Conservation (phyloP, 2,329 filamentous ascomycete species). For the Colletotrichum godetiae region DNA sequence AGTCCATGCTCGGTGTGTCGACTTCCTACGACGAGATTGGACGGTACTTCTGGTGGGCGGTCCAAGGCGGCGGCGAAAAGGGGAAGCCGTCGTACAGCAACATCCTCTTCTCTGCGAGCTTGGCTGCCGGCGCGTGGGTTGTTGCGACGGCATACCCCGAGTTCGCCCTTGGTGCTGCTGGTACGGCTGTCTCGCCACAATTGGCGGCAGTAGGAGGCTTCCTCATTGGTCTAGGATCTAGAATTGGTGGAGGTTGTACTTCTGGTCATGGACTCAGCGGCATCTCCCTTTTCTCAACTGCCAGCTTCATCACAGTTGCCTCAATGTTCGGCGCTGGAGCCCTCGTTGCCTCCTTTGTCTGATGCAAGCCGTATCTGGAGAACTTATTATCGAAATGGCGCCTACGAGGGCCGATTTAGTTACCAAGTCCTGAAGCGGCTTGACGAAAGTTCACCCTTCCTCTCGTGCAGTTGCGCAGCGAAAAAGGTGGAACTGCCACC, state of each 20-base stretch:
- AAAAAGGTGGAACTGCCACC: no score
- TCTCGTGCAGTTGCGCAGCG: no score
- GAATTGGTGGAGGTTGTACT: constrained; percentile 74
- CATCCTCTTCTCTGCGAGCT: constrained; percentile 64
- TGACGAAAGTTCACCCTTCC: no score
- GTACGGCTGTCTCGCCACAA: constrained; percentile 46
- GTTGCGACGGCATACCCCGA: constrained; percentile 48
- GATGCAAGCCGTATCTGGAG: constrained; percentile 14
- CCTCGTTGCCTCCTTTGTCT: constrained; percentile 39
- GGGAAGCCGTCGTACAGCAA: constrained; percentile 51
- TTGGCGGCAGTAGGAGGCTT: constrained; percentile 65
- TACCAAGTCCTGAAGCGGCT: no score
- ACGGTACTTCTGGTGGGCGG: constrained; percentile 60
- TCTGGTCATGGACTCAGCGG: constrained; percentile 78
- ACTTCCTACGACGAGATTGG: constrained; percentile 71
- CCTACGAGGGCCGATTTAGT: no score
- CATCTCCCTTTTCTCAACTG: constrained; percentile 69
- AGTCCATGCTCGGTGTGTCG: constrained; percentile 69
- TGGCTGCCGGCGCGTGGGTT: constrained; percentile 58
- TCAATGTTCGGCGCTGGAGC: constrained; percentile 66
- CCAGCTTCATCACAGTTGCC: constrained; percentile 71
- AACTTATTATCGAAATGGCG: no score
- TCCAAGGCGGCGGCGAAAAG: constrained; percentile 42
- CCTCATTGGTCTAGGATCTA: constrained; percentile 68
- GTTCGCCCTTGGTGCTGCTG: constrained; percentile 39